These are phyloP conservation scores for Geosmithia putterillii DNA, from an alignment of 2,329 filamentous ascomycete genomes.

Conservation along the genomic window DNA sequence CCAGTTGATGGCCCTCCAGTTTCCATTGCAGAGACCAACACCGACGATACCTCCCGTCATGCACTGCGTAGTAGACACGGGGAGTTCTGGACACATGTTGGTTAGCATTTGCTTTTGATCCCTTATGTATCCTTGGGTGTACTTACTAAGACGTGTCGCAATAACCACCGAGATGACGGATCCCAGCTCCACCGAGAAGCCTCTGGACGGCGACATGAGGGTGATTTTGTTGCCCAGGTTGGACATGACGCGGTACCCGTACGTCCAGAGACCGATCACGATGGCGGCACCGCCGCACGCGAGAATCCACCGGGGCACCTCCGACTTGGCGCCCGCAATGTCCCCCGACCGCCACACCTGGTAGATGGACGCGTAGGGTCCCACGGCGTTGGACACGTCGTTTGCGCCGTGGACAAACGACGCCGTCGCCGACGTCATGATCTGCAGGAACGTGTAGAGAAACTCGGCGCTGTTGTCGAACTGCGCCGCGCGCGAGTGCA, in stretches of 20 bases:
- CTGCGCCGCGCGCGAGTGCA: constrained; percentile 44
- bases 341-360: constrained; percentile 41
- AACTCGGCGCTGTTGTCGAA: constrained; percentile 47
- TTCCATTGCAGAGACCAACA: constrained; percentile 48
- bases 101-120: neutral
- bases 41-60: constrained; percentile 51
- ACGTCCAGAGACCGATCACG: constrained; percentile 44
- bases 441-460: constrained; percentile 46
- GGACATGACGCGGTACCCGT: constrained; percentile 54
- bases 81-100: constrained; percentile 28
- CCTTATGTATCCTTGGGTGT: neutral
- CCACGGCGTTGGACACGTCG: constrained; percentile 51
- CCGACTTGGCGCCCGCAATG: constrained; percentile 26
- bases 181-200: constrained; percentile 49
- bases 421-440: constrained; percentile 48
- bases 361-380: constrained; percentile 51
- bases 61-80: constrained; percentile 54
- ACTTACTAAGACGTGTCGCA: constrained; percentile 43
- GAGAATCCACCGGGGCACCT: constrained; percentile 49
- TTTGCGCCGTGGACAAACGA: constrained; percentile 57
- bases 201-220: constrained; percentile 47
- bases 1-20: constrained; percentile 48
- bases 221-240: constrained; percentile 51
- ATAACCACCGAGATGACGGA: constrained; percentile 50
- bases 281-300: constrained; percentile 38